These are phyloP conservation scores for Penicillium psychrosexuale DNA, from an alignment of 2,329 filamentous ascomycete genomes.

Conservation along the genomic window DNA sequence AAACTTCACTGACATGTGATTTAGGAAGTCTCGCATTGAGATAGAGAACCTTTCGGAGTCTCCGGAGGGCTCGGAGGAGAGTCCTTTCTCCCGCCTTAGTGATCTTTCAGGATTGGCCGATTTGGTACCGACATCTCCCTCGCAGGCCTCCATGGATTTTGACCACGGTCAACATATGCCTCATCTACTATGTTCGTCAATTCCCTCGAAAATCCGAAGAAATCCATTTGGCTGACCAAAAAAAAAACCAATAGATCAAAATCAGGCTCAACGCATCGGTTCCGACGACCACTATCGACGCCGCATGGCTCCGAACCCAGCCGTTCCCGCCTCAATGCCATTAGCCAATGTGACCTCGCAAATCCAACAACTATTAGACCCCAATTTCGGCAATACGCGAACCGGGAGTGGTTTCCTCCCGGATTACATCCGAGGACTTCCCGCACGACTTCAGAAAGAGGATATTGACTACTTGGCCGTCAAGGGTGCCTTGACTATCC, in stretches of 20 bases:
- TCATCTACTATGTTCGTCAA: slow-evolving; percentile 60
- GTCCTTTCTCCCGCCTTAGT: slow-evolving; percentile 28
- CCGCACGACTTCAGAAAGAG: slow-evolving; percentile 70
- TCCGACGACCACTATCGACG: slow-evolving; percentile 45
- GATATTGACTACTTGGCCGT: slow-evolving; percentile 78
- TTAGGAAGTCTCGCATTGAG: slow-evolving; percentile 43
- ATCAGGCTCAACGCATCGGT: slow-evolving; percentile 46
- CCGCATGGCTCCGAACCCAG: slow-evolving; percentile 45
- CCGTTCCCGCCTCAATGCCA: slow-evolving; percentile 38
- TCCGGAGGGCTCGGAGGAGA: slow-evolving; percentile 37
- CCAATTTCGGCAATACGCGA: slow-evolving; percentile 50
- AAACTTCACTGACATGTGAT: slow-evolving; percentile 1
- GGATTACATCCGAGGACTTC: slow-evolving; percentile 75
- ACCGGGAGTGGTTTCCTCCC: slow-evolving; percentile 50
- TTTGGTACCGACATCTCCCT: slow-evolving; percentile 40
- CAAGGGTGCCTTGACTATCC: slow-evolving; percentile 81
- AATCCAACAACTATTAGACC: slow-evolving; percentile 39
- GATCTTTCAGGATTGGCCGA: slow-evolving; percentile 32
- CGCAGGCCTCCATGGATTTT: slow-evolving; percentile 46
- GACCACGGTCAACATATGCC: slow-evolving; percentile 59
- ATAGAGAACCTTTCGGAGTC: slow-evolving; percentile 39
- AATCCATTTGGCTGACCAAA: background rate
- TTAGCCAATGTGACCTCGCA: slow-evolving; percentile 36
- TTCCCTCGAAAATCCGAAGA: background rate
- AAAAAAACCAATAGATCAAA: slow-evolving; percentile 28